Conservation (phyloP, 257 asterid genomes). For the Solanum lycopersicoides region DNA sequence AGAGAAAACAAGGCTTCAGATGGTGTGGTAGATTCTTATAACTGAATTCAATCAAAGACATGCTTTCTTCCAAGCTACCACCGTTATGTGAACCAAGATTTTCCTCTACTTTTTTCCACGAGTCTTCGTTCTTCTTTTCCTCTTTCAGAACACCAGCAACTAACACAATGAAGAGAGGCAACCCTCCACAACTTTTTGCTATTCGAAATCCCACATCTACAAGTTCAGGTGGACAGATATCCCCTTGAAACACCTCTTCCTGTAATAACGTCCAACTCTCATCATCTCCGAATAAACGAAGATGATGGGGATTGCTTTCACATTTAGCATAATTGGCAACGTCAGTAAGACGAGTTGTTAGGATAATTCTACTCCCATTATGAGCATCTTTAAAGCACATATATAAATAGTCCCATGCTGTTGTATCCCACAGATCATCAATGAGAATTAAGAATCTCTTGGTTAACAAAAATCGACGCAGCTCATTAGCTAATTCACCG, state of each 20-base stretch:
- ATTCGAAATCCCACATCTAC: neutral
- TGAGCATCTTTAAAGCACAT: neutral
- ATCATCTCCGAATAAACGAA: neutral
- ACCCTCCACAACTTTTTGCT: neutral
- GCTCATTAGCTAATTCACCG: neutral
- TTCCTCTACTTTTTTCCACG: neutral
- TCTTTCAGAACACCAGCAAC: neutral
- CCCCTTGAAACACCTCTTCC: neutral
- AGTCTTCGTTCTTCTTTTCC: neutral
- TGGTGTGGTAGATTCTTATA: neutral
- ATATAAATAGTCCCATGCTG: neutral
- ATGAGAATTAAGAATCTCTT: neutral
- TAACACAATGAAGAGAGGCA: neutral
- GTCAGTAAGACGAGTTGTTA: neutral
- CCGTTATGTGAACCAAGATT: neutral
- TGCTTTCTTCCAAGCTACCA: neutral
- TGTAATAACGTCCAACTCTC: neutral
- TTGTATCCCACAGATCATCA: neutral
- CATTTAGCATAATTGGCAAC: neutral
- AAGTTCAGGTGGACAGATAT: neutral
- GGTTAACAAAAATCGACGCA: neutral
- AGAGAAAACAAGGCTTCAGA: conserved; percentile 5
- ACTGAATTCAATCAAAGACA: neutral
- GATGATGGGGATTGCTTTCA: neutral
- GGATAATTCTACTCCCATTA: neutral